Percentiles rank a stretch among this genome's conserved stretches.
These are phyloP conservation scores for Eucalyptus regnans DNA, from an alignment of 345 rosid species.

Conservation along the genomic window DNA sequence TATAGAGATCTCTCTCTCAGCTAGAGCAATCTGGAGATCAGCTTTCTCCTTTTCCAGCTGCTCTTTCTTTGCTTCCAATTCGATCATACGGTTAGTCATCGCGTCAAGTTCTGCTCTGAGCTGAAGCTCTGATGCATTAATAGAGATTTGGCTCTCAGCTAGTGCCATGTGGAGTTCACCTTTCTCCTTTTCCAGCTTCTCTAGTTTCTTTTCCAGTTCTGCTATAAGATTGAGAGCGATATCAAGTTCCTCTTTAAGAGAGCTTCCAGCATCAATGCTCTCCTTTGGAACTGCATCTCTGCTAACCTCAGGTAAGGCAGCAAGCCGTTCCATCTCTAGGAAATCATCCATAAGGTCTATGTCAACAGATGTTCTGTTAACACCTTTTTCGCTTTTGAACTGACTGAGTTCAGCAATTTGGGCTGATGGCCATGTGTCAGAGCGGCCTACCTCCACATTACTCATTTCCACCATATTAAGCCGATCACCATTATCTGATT, in stretches of 20 bases:
- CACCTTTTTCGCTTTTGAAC: conserved; percentile 30
- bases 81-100: neutral
- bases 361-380: conserved; percentile 28
- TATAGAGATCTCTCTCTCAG: conserved; percentile 6
- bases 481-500: conserved; percentile 59
- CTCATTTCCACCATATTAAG: conserved; percentile 28
- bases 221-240: conserved; percentile 11
- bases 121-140: conserved; percentile 1
- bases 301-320: conserved; percentile 46
- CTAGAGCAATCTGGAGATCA: conserved; percentile 44
- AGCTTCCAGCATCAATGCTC: conserved; percentile 16
- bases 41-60: neutral
- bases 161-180: conserved; percentile 45
- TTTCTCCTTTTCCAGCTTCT: conserved; percentile 10
- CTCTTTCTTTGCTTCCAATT: neutral
- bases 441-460: conserved; percentile 19
- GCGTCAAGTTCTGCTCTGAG: neutral
- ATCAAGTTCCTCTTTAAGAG: conserved; percentile 38
- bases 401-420: conserved; percentile 31
- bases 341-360: conserved; percentile 91
- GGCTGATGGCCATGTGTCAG: conserved; percentile 49
- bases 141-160: conserved; percentile 9
- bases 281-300: conserved; percentile 14
- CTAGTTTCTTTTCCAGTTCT: conserved; percentile 23
- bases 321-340: conserved; percentile 93